Percentiles rank a stretch among this genome's conserved stretches.
phyloP scores from a whole-genome alignment of 352 stramenopile genomes.

The Globisporangium rhizosaccharum region DNA sequence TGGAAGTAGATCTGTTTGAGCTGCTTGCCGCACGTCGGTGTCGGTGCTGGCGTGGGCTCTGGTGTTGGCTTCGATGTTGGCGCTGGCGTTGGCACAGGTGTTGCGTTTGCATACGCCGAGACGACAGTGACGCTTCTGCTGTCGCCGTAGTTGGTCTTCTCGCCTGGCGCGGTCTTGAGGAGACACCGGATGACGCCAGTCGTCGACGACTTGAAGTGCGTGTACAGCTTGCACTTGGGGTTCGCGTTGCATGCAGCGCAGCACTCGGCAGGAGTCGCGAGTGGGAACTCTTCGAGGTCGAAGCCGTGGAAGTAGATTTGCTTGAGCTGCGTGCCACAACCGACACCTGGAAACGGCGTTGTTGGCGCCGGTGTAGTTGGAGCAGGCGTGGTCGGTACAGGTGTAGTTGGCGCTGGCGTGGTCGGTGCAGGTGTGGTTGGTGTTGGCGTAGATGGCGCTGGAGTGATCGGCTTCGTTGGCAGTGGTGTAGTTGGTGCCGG shows the following conservation, averaged over 20 bases:
- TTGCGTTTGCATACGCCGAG: conserved; percentile 1
- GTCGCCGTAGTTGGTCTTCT: conserved; percentile 11
- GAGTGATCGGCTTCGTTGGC: neutral
- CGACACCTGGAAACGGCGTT: conserved; percentile 1
- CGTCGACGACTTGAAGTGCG: conserved; percentile 6
- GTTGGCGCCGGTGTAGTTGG: conserved; percentile 3
- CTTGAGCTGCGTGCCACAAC: conserved; percentile 6
- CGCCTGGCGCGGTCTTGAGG: conserved; percentile 3
- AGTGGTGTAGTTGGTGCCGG: neutral
- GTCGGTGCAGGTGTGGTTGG: neutral
- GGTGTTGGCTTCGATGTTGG: neutral
- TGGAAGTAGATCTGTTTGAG: conserved; percentile 13
- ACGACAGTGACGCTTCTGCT: conserved; percentile 3
- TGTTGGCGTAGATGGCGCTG: neutral
- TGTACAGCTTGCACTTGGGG: conserved; percentile 6
- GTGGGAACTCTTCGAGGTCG: conserved; percentile 1
- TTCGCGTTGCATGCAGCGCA: conserved; percentile 4
- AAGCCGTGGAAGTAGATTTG: conserved; percentile 10
- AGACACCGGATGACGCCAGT: conserved; percentile 4
- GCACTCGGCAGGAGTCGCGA: conserved; percentile 7
- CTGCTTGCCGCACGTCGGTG: conserved; percentile 4
- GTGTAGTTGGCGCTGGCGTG: neutral
- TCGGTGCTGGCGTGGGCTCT: neutral
- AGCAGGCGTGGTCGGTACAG: neutral
- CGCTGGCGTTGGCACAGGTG: neutral